A percentile compares a stretch with the other conserved stretches of the same genome.
These are phyloP conservation scores for Lepidium africanum DNA, from an alignment of 345 rosid species.

Conservation along the genomic window DNA sequence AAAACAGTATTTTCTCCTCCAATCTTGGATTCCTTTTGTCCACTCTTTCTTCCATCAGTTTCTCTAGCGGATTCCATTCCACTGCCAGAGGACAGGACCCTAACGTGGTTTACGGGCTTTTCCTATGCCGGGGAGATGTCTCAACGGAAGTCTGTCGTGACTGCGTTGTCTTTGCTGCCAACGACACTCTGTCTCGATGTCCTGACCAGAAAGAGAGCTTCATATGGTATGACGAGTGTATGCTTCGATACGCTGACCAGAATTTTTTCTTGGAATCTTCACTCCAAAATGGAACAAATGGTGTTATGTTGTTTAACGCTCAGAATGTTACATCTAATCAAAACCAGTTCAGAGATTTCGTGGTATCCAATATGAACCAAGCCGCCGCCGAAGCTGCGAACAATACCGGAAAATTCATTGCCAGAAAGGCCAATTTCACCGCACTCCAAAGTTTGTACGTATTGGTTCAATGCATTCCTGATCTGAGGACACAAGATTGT, in stretches of 20 bases:
- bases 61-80: constrained; percentile 29
- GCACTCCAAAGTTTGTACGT: background rate
- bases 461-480: constrained; percentile 40
- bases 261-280: background rate
- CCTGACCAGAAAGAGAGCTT: background rate
- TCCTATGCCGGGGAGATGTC: constrained; percentile 29
- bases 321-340: background rate
- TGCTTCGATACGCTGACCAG: background rate
- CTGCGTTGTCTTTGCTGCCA: constrained; percentile 19
- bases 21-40: constrained; percentile 31
- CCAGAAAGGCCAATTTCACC: background rate
- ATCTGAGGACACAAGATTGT: constrained; percentile 14
- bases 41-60: background rate
- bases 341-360: background rate
- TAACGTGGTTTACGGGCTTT: constrained; percentile 22
- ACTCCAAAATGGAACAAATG: background rate
- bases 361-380: background rate
- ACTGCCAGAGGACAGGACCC: constrained; percentile 19
- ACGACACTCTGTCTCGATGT: background rate
- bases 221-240: background rate
- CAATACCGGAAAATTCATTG: background rate
- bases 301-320: too few species aligned
- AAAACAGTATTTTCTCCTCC: constrained; percentile 22
- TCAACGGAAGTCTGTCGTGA: constrained; percentile 9
- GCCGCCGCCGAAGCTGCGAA: background rate